Percentiles rank a stretch among this genome's conserved stretches.
Conservation (phyloP, 2,329 filamentous ascomycete species). For the Mycosphaerella sp. region DNA sequence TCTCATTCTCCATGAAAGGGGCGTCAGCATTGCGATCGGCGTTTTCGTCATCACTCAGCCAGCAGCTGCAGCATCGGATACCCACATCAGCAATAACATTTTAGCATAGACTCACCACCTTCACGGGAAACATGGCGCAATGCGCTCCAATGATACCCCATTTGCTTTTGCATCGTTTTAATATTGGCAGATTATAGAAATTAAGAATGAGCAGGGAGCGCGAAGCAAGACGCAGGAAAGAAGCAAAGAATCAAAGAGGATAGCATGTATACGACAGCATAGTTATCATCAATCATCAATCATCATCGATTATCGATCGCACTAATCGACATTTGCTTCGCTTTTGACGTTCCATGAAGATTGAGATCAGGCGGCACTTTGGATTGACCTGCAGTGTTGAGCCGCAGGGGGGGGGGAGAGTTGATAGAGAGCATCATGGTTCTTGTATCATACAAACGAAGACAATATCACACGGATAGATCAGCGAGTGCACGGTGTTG, state of each 20-base stretch:
- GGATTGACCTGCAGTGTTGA: neutral
- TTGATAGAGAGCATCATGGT: neutral
- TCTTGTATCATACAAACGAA: neutral
- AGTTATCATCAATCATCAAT: neutral
- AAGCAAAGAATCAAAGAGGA: neutral
- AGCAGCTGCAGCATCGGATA: constrained; percentile 12
- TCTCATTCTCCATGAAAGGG: neutral
- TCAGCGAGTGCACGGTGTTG: neutral
- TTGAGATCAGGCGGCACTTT: neutral
- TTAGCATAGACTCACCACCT: constrained; percentile 22
- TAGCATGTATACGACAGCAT: neutral
- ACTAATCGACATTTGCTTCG: neutral
- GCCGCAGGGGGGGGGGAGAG: neutral
- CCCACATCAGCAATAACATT: constrained; percentile 7
- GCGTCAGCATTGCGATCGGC: constrained; percentile 21
- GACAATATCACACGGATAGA: neutral
- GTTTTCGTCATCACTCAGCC: constrained; percentile 12
- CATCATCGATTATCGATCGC: neutral
- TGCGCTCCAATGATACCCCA: constrained; percentile 24
- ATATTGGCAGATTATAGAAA: neutral
- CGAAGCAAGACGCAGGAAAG: neutral
- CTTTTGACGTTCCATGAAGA: neutral
- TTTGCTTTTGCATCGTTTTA: constrained; percentile 11
- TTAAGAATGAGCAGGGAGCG: neutral
- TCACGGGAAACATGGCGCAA: constrained; percentile 21